A percentile compares a stretch with the other conserved stretches of the same genome.
phyloP scores from a whole-genome alignment of 1,284 basidiomycete genomes.

The Xerocomus minutiporus region DNA sequence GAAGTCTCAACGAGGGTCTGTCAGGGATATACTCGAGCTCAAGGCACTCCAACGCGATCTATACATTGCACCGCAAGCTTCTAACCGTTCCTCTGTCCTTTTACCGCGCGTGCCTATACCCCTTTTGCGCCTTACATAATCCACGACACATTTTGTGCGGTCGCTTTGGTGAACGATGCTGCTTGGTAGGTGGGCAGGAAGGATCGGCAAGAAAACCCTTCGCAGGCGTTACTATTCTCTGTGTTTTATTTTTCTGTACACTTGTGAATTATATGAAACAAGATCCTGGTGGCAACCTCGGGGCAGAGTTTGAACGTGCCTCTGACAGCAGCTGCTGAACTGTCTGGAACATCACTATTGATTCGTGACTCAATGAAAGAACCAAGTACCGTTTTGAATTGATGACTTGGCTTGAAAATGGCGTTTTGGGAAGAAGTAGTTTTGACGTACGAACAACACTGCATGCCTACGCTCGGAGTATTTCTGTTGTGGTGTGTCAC shows the following conservation, averaged over 20 bases:
- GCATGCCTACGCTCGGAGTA: too few species aligned
- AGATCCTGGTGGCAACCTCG: too few species aligned
- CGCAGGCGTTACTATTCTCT: neutral
- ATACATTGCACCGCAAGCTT: constrained; percentile 47
- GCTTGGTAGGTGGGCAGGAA: neutral
- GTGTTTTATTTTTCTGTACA: neutral
- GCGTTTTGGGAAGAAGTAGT: too few species aligned
- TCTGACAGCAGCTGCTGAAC: too few species aligned
- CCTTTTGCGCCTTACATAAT: constrained; percentile 42
- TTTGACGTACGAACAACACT: too few species aligned
- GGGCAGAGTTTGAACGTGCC: too few species aligned
- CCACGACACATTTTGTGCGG: neutral
- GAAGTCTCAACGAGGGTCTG: neutral
- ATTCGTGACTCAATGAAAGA: too few species aligned
- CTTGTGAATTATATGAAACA: neutral
- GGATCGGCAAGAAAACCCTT: neutral
- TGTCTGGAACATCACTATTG: too few species aligned
- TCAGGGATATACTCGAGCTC: constrained; percentile 59
- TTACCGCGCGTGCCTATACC: constrained; percentile 51
- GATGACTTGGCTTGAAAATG: too few species aligned
- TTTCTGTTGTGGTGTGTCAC: too few species aligned
- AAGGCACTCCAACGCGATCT: constrained; percentile 57
- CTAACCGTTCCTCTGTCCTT: constrained; percentile 34
- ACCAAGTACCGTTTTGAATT: too few species aligned
- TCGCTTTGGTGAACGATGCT: neutral